phyloP scores from a whole-genome alignment of 2,329 filamentous ascomycete species.

The Lojkania enalia region DNA sequence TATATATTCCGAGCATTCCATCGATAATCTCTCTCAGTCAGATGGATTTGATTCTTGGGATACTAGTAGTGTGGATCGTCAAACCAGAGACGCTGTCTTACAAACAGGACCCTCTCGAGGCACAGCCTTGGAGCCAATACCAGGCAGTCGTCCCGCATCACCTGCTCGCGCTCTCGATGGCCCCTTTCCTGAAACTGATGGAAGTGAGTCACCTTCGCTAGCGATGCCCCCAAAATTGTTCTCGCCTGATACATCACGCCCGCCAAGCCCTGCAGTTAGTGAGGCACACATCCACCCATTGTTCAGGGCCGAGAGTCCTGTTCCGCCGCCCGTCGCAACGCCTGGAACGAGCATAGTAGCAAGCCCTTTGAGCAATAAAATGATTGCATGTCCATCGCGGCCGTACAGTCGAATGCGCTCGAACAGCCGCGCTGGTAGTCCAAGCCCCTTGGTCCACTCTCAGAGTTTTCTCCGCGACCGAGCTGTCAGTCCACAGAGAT shows the following conservation, averaged over 20 bases:
- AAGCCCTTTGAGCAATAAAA: conserved; percentile 67
- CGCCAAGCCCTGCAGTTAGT: conserved; percentile 47
- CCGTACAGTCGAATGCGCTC: conserved; percentile 45
- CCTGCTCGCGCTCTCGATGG: conserved; percentile 64
- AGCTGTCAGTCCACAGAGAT: conserved; percentile 18
- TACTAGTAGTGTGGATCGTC: conserved; percentile 67
- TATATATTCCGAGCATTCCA: conserved; percentile 40
- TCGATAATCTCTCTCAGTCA: conserved; percentile 44
- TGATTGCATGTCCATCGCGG: conserved; percentile 53
- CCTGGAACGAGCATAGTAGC: conserved; percentile 73
- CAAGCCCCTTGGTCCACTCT: conserved; percentile 27
- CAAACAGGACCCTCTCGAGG: conserved; percentile 42
- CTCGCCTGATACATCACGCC: conserved; percentile 38
- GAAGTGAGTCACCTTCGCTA: conserved; percentile 30
- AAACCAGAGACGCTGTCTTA: conserved; percentile 44
- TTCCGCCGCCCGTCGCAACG: conserved; percentile 64
- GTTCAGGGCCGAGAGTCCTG: conserved; percentile 72
- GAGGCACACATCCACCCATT: conserved; percentile 78
- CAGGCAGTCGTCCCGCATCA: conserved; percentile 66
- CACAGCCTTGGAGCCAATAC: conserved; percentile 71
- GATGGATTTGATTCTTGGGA: conserved; percentile 78
- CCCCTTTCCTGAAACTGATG: conserved; percentile 38
- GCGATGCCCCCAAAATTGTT: conserved; percentile 37
- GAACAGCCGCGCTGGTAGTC: conserved; percentile 30
- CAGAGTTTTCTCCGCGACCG: conserved; percentile 29